Evolutionary conservation across 441 rosid species (phyloP).

Genomic region (Capsella rubella): DNA sequence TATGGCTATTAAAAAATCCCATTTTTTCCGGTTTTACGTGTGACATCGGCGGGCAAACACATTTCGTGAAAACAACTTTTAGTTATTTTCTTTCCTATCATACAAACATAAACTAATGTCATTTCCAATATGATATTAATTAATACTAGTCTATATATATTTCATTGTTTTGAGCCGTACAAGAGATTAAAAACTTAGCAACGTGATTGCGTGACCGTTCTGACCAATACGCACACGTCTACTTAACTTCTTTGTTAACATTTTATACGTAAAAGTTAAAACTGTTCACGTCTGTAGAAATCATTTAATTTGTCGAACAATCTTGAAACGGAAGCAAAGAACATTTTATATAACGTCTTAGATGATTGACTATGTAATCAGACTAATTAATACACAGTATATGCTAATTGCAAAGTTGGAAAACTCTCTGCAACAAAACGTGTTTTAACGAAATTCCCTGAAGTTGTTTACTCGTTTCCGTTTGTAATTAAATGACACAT

Average conservation of each 20-base stretch:
- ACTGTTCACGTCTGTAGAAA: conserved; percentile 2
- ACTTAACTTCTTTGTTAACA: not conserved
- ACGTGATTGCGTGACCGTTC: conserved; percentile 11
- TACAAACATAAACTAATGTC: not conserved
- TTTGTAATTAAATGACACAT: conserved; percentile 14
- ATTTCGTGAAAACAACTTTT: conserved; percentile 17
- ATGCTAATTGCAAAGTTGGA: not conserved
- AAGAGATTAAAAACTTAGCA: not conserved
- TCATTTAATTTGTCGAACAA: not conserved
- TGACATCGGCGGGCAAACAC: conserved; percentile 23
- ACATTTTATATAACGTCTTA: not conserved
- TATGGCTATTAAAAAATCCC: conserved; percentile 4
- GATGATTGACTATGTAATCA: not conserved
- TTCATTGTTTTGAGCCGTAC: not conserved
- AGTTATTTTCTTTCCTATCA: not conserved
- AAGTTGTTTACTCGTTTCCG: conserved; percentile 6
- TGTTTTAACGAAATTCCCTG: conserved; percentile 11
- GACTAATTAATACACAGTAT: too few relatives aligned
- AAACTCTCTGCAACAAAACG: conserved; percentile 14
- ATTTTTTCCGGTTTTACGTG: conserved; percentile 2
- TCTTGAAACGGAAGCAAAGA: conserved; percentile 12
- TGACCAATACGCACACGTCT: conserved; percentile 7
- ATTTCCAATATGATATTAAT: not conserved
- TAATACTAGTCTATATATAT: too few relatives aligned
- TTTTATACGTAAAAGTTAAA: not conserved